Base-by-base conservation (phyloP, 176 grass and related monocot genomes). In the Pontederia crassipes region DNA sequence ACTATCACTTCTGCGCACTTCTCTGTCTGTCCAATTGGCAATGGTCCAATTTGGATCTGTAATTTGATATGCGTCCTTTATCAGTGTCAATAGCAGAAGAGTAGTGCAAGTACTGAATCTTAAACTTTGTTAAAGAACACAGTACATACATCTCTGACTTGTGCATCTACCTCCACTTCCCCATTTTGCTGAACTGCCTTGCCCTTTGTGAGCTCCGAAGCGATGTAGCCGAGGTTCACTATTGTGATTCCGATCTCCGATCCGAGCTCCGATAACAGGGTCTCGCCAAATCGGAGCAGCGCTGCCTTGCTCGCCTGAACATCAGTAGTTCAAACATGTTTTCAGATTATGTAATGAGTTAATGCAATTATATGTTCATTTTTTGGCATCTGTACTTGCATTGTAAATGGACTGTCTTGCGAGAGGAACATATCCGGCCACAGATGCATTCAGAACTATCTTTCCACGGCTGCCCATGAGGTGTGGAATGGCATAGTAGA, bases 371-470 rank as follows among this genome's bases (percentile, higher is more conserved):
- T 16, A 48, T 46, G 16, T 12, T 48, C 6, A 46, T 6, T 28
- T 29, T 61, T 28, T 26, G 35, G 61, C 20, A 35, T 14, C 10
- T 12, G 10, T 5, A 54, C 78, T 78, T 81, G 89, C 90, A 75
- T 89, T 89, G 68, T 95, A 95, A 52, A 95, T 79, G 90, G 85
- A 81, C 90, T 89, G 81, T 52, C 90, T 76, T 6, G 90, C 80
- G 5, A 66, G 67, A 0, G 90, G 86, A 46, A 86, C 79, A 58
- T 77, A 79, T 58, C 90, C 90, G 47, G 86, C 90, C 26, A 95
- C 68, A 3, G 90, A 95, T 28, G 90, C 26, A 1, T 86, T 95
- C 16, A 89, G 86, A 7, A 95, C 80, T 72, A 95, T 86, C 70
- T 81, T 95, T 63, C 90, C 90, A 0, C 62, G 62, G 77, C 77